Evolutionary conservation across 352 stramenopile genomes (phyloP).

Genomic region (Pythium utonaiense): DNA sequence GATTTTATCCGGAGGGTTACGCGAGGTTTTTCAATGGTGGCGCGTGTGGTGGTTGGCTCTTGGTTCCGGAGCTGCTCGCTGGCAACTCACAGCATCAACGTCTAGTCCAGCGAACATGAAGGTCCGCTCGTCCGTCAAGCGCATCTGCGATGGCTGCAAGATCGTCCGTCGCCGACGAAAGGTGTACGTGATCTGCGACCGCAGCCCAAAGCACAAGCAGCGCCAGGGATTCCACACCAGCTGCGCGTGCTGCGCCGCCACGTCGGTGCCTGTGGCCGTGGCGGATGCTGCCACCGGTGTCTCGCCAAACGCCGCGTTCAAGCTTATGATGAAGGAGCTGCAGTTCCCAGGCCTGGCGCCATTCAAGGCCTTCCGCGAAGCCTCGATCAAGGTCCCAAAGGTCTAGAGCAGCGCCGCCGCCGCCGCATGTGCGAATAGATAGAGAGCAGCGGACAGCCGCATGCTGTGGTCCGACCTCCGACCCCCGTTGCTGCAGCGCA

Average conservation of each 20-base stretch:
- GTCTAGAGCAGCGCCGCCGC: conserved; percentile 25
- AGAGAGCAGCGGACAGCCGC: conserved; percentile 14
- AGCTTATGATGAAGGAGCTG: conserved; percentile 91
- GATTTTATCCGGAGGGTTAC: conserved; percentile 5
- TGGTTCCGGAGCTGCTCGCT: conserved; percentile 12
- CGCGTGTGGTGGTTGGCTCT: not conserved
- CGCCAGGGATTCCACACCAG: conserved; percentile 89
- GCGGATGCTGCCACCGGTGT: conserved; percentile 28
- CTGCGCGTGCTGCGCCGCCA: conserved; percentile 34
- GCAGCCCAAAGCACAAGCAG: conserved; percentile 92
- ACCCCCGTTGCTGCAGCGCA: not conserved
- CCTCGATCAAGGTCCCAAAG: conserved; percentile 68
- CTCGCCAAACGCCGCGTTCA: conserved; percentile 92
- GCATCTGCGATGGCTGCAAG: conserved; percentile 91
- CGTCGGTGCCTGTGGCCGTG: conserved; percentile 21
- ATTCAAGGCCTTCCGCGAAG: conserved; percentile 81
- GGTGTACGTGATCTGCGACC: conserved; percentile 90
- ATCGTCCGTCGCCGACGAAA: conserved; percentile 82
- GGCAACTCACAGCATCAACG: conserved; percentile 10
- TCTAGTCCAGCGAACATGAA: conserved; percentile 65
- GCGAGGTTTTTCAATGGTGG: conserved; percentile 9
- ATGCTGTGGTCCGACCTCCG: not conserved
- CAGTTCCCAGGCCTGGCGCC: conserved; percentile 85
- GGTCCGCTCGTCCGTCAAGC: conserved; percentile 88
- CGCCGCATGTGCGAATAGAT: conserved; percentile 12